Conservation (phyloP, 1,284 basidiomycete genomes). For the Trichosporon sp. region DNA sequence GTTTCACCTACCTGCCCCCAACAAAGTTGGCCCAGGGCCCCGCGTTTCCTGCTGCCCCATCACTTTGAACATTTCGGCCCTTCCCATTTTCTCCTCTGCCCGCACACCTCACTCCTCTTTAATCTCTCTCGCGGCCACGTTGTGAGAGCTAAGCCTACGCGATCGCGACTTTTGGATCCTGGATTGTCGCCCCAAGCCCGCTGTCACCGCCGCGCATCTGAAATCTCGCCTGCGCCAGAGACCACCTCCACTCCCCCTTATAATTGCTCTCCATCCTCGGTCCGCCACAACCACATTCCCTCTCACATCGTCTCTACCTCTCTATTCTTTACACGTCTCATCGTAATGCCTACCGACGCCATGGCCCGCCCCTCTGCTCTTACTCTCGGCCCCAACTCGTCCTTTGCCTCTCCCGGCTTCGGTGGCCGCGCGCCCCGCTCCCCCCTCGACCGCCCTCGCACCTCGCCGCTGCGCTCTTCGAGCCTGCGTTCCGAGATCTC, state of each 20-base stretch:
- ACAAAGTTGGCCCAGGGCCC: constrained; percentile 19
- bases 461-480: constrained; percentile 10
- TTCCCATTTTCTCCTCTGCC: background rate
- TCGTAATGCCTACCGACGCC: constrained; percentile 29
- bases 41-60: constrained; percentile 18
- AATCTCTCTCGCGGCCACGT: background rate
- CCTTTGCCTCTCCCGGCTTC: background rate
- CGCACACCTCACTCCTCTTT: constrained; percentile 5
- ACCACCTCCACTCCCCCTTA: constrained; percentile 5
- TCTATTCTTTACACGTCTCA: background rate
- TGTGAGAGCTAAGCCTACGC: background rate
- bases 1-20: background rate
- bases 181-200: constrained; percentile 8
- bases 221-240: background rate
- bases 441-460: constrained; percentile 7
- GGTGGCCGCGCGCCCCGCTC: background rate
- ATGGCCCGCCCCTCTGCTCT: constrained; percentile 24
- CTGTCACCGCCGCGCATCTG: background rate
- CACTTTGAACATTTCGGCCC: constrained; percentile 5
- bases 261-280: background rate
- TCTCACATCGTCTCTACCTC: background rate
- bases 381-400: constrained; percentile 13
- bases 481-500: constrained; percentile 21
- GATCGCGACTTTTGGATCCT: background rate
- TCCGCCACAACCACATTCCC: background rate